Evolutionary conservation across 805 yeast genomes (phyloP).

Genomic region (Lipomyces sp.): DNA sequence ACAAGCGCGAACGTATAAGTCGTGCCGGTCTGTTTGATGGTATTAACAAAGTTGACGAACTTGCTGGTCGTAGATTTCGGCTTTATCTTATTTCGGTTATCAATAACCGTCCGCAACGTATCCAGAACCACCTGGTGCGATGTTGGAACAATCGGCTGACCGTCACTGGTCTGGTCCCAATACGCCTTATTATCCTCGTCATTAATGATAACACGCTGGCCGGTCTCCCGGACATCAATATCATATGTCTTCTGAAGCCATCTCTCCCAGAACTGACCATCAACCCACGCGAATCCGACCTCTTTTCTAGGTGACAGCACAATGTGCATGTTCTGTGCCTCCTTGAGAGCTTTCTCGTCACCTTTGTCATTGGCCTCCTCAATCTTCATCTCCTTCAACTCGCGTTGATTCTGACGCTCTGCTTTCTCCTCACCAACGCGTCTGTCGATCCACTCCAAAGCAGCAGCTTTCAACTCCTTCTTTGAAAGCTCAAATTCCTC

Average conservation of each 20-base stretch:
- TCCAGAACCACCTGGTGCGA: constrained; percentile 22
- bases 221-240: constrained; percentile 35
- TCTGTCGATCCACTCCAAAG: constrained; percentile 41
- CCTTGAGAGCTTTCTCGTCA: constrained; percentile 43
- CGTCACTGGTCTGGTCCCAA: constrained; percentile 43
- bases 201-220: constrained; percentile 42
- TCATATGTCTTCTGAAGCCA: constrained; percentile 45
- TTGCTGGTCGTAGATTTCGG: constrained; percentile 34
- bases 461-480: constrained; percentile 43
- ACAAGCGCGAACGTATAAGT: constrained; percentile 27
- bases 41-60: constrained; percentile 24
- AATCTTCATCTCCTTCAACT: constrained; percentile 42
- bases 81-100: constrained; percentile 28
- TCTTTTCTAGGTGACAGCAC: constrained; percentile 37
- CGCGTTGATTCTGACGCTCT: constrained; percentile 41
- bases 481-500: constrained; percentile 38
- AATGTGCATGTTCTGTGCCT: constrained; percentile 42
- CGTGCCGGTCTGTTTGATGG: constrained; percentile 7
- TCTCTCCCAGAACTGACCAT: constrained; percentile 45
- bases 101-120: constrained; percentile 24
- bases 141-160: constrained; percentile 36
- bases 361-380: constrained; percentile 45
- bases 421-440: constrained; percentile 38
- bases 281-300: constrained; percentile 48
- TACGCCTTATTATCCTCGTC: constrained; percentile 41